Evolutionary conservation across 2,329 filamentous ascomycete species (phyloP), one percentile per base, ranked within the genome.

Genomic region (Coleophoma cylindrospora): DNA sequence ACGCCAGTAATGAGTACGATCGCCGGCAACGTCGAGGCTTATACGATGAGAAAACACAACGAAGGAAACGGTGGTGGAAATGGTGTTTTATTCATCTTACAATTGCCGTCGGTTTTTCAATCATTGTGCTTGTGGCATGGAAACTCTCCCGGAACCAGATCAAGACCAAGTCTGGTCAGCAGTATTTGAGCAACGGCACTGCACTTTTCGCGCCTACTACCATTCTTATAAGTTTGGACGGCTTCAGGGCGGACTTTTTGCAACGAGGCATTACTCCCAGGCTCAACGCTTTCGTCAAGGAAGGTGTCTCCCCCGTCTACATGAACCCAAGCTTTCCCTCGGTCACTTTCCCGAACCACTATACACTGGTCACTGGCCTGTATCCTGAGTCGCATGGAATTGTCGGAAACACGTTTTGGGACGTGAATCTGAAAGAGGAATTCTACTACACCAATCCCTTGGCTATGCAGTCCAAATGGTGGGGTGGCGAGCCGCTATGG

Each of bases 291-390:
- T 62, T 99, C 56, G 75, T 96, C 54, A 79, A 81, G 53, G 83
- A 90, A 56, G 94, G 94, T 32, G 84, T 97, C 11, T 96, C 91
- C 6, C 92, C 94, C 3, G 79, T 83, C 57, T 96, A 92, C 69
- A 96, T 99, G 91, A 78, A 83, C 7, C 94, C 94, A 0, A 95
- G 90, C 37, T 99, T 99, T 58, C 94, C 94, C 0, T 95, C 89
- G 19, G 89, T 99, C 43, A 99, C 94, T 0, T 99, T 99, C 61
- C 94, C 94, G 12, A 92, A 97, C 61, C 94, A 97, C 67, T 96
- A 92, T 67, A 96, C 92, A 0, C 74, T 97, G 36, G 89, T 90
- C 0, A 97, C 94, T 0, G 94, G 94, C 0, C 70, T 97, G 22
- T 91, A 97, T 60, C 94, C 94, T 0, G 92, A 97, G 69, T 86